Evolutionary conservation across 192 early-diverging fungal genomes (phyloP).

Genomic region (Coemansia sp.): DNA sequence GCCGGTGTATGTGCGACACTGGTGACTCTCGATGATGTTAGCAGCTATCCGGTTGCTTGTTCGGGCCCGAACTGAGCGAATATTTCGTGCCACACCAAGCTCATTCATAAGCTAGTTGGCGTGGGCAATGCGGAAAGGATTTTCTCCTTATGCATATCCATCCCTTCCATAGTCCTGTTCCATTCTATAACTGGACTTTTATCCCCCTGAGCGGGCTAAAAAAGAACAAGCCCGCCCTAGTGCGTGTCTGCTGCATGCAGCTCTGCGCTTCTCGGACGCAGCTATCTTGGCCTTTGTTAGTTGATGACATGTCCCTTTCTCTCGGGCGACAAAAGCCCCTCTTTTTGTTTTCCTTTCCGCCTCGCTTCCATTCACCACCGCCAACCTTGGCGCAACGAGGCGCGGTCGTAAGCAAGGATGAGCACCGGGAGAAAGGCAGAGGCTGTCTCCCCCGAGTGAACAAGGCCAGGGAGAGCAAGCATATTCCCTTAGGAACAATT

Average conservation of each 20-base stretch:
- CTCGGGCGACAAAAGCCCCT: background rate
- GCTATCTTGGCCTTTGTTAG: background rate
- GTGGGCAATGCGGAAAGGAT: slow-evolving; percentile 6
- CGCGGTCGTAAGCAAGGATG: background rate
- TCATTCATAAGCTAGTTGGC: background rate
- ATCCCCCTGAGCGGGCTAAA: background rate
- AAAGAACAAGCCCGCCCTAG: background rate
- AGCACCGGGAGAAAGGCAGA: background rate
- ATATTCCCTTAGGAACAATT: background rate
- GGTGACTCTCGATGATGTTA: background rate
- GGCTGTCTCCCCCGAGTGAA: background rate
- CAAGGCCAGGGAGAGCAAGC: background rate
- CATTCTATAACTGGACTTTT: background rate
- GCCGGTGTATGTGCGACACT: background rate
- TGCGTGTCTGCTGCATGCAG: slow-evolving; percentile 3
- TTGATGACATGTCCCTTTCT: background rate
- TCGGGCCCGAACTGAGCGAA: background rate
- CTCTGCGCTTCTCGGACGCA: slow-evolving; percentile 1
- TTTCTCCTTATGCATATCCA: background rate
- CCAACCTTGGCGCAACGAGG: slow-evolving; percentile 2
- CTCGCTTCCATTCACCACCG: slow-evolving; percentile 1
- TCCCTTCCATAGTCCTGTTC: background rate
- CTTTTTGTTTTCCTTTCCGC: slow-evolving; percentile 8
- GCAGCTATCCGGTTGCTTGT: slow-evolving; percentile 1
- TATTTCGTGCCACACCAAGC: background rate